Evolutionary conservation across 805 yeast species (phyloP), one percentile per base, ranked within the genome.

Genomic region (Candida ficus): DNA sequence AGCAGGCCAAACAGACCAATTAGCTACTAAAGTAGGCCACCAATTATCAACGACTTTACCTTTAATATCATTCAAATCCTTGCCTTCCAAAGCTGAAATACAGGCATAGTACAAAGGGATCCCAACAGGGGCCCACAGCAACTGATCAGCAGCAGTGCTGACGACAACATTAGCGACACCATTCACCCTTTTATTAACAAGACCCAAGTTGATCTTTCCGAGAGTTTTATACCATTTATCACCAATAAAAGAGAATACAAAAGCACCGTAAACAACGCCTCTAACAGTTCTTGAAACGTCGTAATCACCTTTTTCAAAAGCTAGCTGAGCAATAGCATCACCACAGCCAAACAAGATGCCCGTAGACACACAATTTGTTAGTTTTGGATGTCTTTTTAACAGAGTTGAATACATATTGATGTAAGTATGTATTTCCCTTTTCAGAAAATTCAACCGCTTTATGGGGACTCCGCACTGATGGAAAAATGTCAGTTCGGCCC

Each of bases 1-100:
- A 0, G 76, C 61, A 0, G 98, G 98, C 99, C 98, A 93, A 11
- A 91, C 83, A 38, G 70, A 56, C 90, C 95, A 88, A 59, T 89
- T 90, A 14, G 84, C 70, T 26, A 67, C 58, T 31, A 90, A 61
- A 0, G 96, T 89, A 4, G 73, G 70, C 80, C 78, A 64, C 76
- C 78, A 78, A 44, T 80, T 76, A 13, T 67, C 62, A 3, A 61
- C 35, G 19, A 82, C 52, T 47, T 75, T 80, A 5, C 48, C 35
- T 38, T 58, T 54, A 13, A 79, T 66, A 18, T 66, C 66, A 0
- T 58, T 57, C 4, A 62, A 29, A 0, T 73, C 55, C 35, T 71
- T 64, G 12, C 73, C 71, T 55, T 87, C 93, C 68, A 90, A 58
- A 4, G 77, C 29, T 0, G 90, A 71, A 80, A 88, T 81, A 30